Evolutionary conservation across 495 filamentous ascomycete genomes (phyloP), one percentile per base, ranked within the genome.

Genomic region (Penicillium silybi): DNA sequence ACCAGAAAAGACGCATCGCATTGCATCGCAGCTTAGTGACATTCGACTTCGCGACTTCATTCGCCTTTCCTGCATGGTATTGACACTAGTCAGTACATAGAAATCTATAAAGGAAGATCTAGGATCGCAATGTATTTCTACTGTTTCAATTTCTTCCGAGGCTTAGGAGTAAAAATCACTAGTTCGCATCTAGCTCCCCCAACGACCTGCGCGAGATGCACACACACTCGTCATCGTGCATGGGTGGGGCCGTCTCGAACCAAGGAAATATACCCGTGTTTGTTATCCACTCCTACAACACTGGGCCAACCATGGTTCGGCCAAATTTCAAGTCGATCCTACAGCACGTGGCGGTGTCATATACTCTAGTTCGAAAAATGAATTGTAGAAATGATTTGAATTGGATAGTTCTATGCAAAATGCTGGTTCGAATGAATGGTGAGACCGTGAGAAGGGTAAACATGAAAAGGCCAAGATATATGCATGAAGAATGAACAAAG

Each of bases 111-210:
- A 41, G 41, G n/a, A 46, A 52, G 48, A 53, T 56, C 54, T 29
- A 46, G 49, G 48, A 53, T 53, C 54, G 43, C 57, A 58, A 52
- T 61, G 44, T 46, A 55, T 54, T 54, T 37, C 48, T 39, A 27
- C 38, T 39, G 27, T 50, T 40, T 46, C 41, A 16, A 35, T 25
- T 37, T n/a, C 19, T n/a, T 8, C 15, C 3, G 8, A 35, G 32
- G 8, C 9, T n/a, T 39, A 4, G 37, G 8, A 7, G 10, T 17
- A 32, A 15, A 32, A 32, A 32, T 32, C 29, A 11, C 11, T 13
- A 32, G 11, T 13, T 13, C 29, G 29, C 29, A 13, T 15, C 29
- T 32, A 32, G 29, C 10, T 32, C 29, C 29, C 22, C 6, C 22
- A 23, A 23, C 22, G 22, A 23, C n/a, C 19, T 48, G 20, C 46